Conservation (phyloP, 495 filamentous ascomycete genomes). For the Entonaema liquescens region DNA sequence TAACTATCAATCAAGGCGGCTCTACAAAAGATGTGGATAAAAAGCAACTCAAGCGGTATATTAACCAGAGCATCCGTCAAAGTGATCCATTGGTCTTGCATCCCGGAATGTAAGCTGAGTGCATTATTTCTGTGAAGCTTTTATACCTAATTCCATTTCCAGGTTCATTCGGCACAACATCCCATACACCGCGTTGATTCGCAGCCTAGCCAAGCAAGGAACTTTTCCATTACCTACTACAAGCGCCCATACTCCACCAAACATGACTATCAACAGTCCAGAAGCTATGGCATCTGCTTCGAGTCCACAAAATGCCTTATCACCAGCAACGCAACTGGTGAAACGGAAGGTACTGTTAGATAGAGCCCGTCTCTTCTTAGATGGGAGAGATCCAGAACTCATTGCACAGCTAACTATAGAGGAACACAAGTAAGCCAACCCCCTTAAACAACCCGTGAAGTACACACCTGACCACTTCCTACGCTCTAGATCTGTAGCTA, state of each 20-base stretch:
- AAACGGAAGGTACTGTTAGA: background rate
- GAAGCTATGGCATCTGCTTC: background rate
- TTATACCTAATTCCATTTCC: background rate
- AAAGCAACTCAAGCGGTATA: background rate
- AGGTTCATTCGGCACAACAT: background rate
- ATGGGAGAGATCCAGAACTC: background rate
- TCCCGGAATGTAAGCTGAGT: background rate
- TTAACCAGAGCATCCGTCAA: background rate
- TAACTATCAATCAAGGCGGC: background rate
- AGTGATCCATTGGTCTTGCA: background rate
- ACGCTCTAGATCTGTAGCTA: background rate
- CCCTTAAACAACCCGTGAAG: background rate
- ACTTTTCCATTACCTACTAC: background rate
- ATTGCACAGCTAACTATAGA: background rate
- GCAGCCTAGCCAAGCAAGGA: background rate
- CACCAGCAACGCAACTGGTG: background rate
- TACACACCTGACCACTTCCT: background rate
- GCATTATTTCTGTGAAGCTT: background rate
- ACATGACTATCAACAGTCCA: background rate
- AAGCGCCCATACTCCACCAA: background rate
- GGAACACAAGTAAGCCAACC: background rate
- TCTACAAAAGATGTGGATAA: background rate
- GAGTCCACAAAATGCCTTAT: background rate
- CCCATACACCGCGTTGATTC: background rate
- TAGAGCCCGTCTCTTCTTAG: background rate